Evolutionary conservation across 2,329 filamentous ascomycete genomes (phyloP).

Genomic region (Lasiodiplodia hormozganensis): DNA sequence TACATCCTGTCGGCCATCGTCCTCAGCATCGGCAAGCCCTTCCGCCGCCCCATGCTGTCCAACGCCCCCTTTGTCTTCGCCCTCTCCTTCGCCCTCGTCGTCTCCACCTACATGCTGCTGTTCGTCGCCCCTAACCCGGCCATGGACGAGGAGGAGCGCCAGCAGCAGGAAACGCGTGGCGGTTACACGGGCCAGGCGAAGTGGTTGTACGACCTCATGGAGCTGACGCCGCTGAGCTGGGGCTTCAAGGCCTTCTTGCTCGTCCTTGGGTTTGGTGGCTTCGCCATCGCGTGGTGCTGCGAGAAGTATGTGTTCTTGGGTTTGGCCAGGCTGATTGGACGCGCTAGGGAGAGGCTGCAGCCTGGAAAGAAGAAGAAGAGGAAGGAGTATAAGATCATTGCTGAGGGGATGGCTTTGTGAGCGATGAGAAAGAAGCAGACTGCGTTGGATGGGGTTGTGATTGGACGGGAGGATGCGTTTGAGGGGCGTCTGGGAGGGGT

Average conservation of each 20-base stretch:
- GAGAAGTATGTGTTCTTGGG: constrained; percentile 75
- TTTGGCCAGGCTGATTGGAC: constrained; percentile 72
- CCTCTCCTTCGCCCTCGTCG: constrained; percentile 69
- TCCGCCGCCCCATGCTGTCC: constrained; percentile 77
- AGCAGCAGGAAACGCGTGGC: not conserved
- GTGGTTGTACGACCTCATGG: constrained; percentile 78
- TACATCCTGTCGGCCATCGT: constrained; percentile 92
- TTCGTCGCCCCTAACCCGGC: constrained; percentile 57
- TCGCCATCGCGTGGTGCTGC: constrained; percentile 71
- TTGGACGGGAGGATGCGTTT: not conserved
- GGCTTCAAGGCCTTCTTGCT: constrained; percentile 78
- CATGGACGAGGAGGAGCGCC: not conserved
- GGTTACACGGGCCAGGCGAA: constrained; percentile 48
- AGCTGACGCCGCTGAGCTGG: constrained; percentile 78
- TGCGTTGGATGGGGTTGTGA: constrained; percentile 16
- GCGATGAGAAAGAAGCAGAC: not conserved
- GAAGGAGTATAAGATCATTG: constrained; percentile 85
- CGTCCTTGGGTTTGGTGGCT: constrained; percentile 71
- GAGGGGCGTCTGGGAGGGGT: no score
- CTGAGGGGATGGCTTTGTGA: constrained; percentile 33
- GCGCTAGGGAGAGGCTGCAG: constrained; percentile 62
- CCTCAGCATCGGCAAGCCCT: constrained; percentile 88
- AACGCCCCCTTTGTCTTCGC: constrained; percentile 66
- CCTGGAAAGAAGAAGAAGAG: constrained; percentile 72
- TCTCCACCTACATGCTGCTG: constrained; percentile 82